Conservation (phyloP, 139 green algal species). For the Coccomyxa sp. region DNA sequence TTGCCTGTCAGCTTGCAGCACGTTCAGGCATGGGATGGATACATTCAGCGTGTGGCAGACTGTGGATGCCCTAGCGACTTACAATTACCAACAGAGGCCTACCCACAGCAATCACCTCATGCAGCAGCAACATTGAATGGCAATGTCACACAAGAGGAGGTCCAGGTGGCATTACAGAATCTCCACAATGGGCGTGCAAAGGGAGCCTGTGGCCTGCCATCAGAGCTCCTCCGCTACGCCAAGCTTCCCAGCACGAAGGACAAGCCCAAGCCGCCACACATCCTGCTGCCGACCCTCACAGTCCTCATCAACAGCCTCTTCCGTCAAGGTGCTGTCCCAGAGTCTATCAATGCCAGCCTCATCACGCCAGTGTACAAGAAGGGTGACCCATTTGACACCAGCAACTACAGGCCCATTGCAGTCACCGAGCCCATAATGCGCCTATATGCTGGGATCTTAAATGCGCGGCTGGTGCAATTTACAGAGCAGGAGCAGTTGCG, state of each 20-base stretch:
- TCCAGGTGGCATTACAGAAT: not conserved
- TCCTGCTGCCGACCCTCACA: not conserved
- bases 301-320: not conserved
- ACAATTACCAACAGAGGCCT: not conserved
- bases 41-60: not conserved
- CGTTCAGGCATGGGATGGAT: not conserved
- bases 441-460: not conserved
- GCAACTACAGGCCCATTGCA: conserved; percentile 10
- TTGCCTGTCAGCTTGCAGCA: not conserved
- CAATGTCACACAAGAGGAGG: not conserved
- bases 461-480: not conserved
- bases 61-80: too few species aligned
- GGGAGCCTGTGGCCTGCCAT: not conserved
- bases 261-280: not conserved
- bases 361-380: conserved; percentile 5
- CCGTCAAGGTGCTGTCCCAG: not conserved
- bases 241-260: not conserved
- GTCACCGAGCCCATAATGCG: not conserved
- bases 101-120: not conserved
- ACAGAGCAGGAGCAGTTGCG: not conserved
- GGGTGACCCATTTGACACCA: not conserved
- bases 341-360: not conserved
- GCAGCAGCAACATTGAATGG: not conserved
- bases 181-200: not conserved
- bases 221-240: not conserved